phyloP scores from a whole-genome alignment of 352 stramenopile species.

The Phytopythium delawarense region DNA sequence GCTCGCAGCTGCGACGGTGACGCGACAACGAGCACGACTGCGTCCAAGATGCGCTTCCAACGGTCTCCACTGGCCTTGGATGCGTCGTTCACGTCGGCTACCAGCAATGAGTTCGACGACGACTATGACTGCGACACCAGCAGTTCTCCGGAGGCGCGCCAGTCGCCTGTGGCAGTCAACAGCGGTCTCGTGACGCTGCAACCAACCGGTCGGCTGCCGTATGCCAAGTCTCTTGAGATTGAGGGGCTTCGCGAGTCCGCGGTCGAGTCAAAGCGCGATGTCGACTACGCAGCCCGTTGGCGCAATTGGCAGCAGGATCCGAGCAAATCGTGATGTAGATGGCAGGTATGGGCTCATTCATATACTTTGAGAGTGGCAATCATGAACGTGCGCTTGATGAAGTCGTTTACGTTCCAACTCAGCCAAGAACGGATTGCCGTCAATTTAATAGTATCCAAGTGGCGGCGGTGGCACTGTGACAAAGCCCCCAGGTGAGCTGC shows the following conservation, averaged over 20 bases:
- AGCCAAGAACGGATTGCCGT: not conserved
- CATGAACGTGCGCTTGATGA: not conserved
- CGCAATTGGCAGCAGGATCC: conserved; percentile 3
- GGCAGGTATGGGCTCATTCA: not conserved
- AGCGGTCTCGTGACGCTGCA: conserved; percentile 36
- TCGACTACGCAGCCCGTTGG: conserved; percentile 41
- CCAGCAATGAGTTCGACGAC: conserved; percentile 15
- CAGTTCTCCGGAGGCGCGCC: not conserved
- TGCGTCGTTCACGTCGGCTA: conserved; percentile 25
- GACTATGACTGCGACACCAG: conserved; percentile 1
- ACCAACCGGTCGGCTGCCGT: conserved; percentile 57
- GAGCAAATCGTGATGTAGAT: not conserved
- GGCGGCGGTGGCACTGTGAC: conserved; percentile 43
- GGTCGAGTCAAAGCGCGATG: conserved; percentile 25
- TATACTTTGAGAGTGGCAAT: not conserved
- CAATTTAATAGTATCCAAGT: conserved; percentile 39
- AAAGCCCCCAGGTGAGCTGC: not conserved
- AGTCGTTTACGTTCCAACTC: not conserved
- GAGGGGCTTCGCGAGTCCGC: conserved; percentile 76
- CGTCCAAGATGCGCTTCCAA: not conserved
- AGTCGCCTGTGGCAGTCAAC: not conserved
- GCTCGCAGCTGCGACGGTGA: not conserved
- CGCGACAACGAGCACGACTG: not conserved
- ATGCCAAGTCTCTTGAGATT: conserved; percentile 76
- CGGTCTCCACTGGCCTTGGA: conserved; percentile 11